Evolutionary conservation across 331 rosid genomes (phyloP).

Genomic region (Quercus phellos): DNA sequence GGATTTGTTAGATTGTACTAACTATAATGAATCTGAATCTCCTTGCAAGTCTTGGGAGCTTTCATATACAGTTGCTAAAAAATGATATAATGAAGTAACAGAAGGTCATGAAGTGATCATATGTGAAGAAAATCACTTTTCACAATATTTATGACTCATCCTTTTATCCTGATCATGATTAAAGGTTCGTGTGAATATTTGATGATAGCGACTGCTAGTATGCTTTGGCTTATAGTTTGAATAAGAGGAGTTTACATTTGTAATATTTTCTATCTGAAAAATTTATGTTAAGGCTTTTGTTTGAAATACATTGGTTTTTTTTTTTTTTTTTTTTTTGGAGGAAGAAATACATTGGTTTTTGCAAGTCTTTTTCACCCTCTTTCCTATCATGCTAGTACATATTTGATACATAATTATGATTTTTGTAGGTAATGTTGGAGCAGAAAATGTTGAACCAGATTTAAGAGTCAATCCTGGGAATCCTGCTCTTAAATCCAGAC

Average conservation of each 20-base stretch:
- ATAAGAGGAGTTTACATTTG: background rate
- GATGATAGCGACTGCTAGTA: background rate
- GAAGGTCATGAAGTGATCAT: background rate
- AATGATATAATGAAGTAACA: background rate
- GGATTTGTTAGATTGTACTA: background rate
- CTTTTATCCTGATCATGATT: background rate
- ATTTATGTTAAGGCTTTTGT: background rate
- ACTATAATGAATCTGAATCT: background rate
- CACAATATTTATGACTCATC: background rate
- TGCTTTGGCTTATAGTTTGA: background rate
- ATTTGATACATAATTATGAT: slow-evolving; percentile 9
- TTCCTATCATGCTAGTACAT: slow-evolving; percentile 8
- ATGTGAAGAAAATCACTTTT: background rate
- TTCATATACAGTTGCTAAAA: background rate
- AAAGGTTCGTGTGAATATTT: background rate
- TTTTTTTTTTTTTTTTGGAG: background rate
- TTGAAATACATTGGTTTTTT: background rate
- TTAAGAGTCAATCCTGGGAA: slow-evolving; percentile 69
- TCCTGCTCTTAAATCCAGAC: slow-evolving; percentile 67
- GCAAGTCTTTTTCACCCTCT: slow-evolving; percentile 2
- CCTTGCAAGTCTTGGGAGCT: background rate
- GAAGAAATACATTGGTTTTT: background rate
- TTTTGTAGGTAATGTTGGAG: slow-evolving; percentile 63
- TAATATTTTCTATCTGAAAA: background rate
- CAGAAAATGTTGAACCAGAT: slow-evolving; percentile 54